Conservation (phyloP, 169 alveolate species). For the Cryptosporidium viatorum region DNA sequence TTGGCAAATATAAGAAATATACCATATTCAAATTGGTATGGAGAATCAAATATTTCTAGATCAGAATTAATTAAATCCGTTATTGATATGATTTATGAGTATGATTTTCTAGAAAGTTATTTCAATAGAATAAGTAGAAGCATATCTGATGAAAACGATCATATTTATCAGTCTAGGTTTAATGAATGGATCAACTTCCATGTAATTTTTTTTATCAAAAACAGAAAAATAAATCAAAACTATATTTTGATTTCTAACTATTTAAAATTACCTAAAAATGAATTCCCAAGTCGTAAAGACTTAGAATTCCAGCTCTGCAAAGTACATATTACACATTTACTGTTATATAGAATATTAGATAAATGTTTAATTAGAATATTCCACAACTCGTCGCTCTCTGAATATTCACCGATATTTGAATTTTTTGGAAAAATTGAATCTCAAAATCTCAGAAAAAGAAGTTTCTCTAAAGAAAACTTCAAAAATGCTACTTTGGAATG, state of each 20-base stretch:
- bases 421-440: background rate
- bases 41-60: slow-evolving; percentile 29
- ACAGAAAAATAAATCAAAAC: slow-evolving; percentile 22
- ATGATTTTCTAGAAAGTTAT: slow-evolving; percentile 48
- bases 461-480: background rate
- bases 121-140: slow-evolving; percentile 7
- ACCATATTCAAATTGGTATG: slow-evolving; percentile 53
- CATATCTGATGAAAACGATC: background rate
- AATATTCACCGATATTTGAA: background rate
- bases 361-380: background rate
- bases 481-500: background rate
- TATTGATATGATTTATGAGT: slow-evolving; percentile 67
- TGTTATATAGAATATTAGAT: slow-evolving; percentile 10
- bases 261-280: background rate
- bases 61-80: slow-evolving; percentile 42
- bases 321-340: slow-evolving; percentile 11
- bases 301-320: slow-evolving; percentile 9
- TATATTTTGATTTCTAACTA: slow-evolving; percentile 6
- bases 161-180: background rate
- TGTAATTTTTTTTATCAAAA: background rate
- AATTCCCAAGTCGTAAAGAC: background rate
- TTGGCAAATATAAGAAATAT: slow-evolving; percentile 38
- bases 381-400: slow-evolving; percentile 13
- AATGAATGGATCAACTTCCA: slow-evolving; percentile 28
- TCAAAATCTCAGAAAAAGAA: background rate